A percentile compares a stretch with the other conserved stretches of the same genome.
phyloP scores from a whole-genome alignment of 768 basidiomycete species.

The Serendipita sp. region DNA sequence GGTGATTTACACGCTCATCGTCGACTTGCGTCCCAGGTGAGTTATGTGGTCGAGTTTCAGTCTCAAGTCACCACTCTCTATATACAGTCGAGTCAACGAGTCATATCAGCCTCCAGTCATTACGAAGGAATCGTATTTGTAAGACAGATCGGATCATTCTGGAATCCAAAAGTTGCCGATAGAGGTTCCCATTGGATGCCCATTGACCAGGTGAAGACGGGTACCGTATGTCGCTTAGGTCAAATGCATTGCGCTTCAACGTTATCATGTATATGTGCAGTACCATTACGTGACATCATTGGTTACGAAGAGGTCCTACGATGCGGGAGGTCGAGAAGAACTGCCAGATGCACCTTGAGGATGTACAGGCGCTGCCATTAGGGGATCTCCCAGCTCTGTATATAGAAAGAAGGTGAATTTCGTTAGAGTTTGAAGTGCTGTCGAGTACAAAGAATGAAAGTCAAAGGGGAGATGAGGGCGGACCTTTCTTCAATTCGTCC shows the following conservation, averaged over 20 bases:
- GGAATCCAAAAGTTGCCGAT: neutral
- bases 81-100: neutral
- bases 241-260: too few species aligned
- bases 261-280: too few species aligned
- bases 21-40: neutral
- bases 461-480: neutral
- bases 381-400: neutral
- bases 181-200: neutral
- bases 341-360: neutral
- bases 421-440: too few species aligned
- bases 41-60: neutral
- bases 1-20: neutral
- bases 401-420: neutral
- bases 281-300: neutral
- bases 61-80: neutral
- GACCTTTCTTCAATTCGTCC: constrained; percentile 5
- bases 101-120: neutral
- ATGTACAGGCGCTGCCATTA: neutral
- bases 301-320: neutral
- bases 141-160: neutral
- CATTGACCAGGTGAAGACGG: too few species aligned
- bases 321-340: too few species aligned
- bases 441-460: too few species aligned
- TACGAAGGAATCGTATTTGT: neutral
- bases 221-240: too few species aligned